A percentile compares a stretch with the other conserved stretches of the same genome.
These are phyloP conservation scores for Ananas comosus DNA, from an alignment of 176 grass and related monocot species.

Conservation along the genomic window DNA sequence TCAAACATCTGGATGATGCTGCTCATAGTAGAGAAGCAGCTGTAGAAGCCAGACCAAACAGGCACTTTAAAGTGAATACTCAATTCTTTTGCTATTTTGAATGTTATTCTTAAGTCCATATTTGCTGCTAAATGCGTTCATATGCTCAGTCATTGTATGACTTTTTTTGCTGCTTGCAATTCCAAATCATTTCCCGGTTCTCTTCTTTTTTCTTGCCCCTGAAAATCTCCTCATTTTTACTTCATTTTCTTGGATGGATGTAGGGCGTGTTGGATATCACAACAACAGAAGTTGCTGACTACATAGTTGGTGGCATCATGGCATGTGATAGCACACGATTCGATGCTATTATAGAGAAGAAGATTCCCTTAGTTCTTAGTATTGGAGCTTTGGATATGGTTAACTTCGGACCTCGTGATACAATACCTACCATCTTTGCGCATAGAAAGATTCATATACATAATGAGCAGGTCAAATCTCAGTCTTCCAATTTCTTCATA, in stretches of 20 bases:
- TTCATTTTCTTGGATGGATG: conserved; percentile 26
- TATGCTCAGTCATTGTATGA: neutral
- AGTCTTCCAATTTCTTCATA: conserved; percentile 5
- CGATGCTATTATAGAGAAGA: conserved; percentile 69
- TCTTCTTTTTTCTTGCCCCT: neutral
- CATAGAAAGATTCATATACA: conserved; percentile 80
- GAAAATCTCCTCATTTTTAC: conserved; percentile 7
- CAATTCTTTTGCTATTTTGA: neutral
- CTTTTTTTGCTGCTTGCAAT: conserved; percentile 10
- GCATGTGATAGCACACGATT: conserved; percentile 69
- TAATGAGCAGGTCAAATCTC: conserved; percentile 75
- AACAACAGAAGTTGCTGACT: conserved; percentile 91
- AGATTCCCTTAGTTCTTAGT: conserved; percentile 80
- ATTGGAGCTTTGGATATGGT: conserved; percentile 95
- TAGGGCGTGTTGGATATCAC: conserved; percentile 90
- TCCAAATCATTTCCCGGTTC: neutral
- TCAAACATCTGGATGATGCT: too few species aligned
- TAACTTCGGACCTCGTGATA: conserved; percentile 80
- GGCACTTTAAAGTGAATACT: neutral
- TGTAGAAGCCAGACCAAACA: too few species aligned
- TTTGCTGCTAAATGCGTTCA: neutral
- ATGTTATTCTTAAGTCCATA: neutral
- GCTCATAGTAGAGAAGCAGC: too few species aligned
- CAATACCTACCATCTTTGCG: conserved; percentile 60
- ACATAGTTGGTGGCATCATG: conserved; percentile 88